Conservation (phyloP, 176 grass and related monocot species). For the barley (Hordeum vulgare) region MorexV3_pseudomolecules_assembly NC_058524.1:600643112-600643611, state of each 20-base stretch:
- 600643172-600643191: constrained; percentile 89
- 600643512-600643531: neutral
- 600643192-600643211: constrained; percentile 96
- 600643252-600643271: constrained; percentile 21
- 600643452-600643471: constrained; percentile 97
- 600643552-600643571: neutral
- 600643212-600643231: constrained; percentile 99
- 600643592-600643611: constrained; percentile 96
- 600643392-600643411: constrained; percentile 54
- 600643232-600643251: constrained; percentile 92
- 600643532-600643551: neutral
- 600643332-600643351: neutral
- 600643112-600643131: constrained; percentile 96
- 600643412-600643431: constrained; percentile 97
- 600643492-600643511: constrained; percentile 8
- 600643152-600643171: constrained; percentile 91
- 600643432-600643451: constrained; percentile 81
- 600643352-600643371: neutral
- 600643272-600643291: neutral
- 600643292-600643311: neutral
- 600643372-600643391: neutral
- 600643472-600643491: constrained; percentile 99
- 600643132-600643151: constrained; percentile 76
- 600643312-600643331: too few species aligned
- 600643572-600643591: neutral